Conservation (phyloP, 73 alveolate genomes). For the Uronychia setigera region DNA sequence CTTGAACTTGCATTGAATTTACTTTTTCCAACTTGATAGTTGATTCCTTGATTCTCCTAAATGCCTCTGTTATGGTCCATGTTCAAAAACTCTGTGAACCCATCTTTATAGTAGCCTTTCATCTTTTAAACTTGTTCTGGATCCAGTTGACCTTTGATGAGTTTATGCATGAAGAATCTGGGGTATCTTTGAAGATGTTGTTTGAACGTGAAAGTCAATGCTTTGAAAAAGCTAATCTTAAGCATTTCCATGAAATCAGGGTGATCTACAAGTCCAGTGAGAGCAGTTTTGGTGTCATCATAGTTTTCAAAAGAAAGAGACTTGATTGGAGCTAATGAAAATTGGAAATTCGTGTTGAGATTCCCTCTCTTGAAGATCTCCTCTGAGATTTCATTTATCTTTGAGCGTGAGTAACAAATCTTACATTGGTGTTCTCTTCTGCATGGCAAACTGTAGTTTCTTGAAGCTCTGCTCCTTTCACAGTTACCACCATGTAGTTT, state of each 20-base stretch:
- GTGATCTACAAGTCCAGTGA: conserved; percentile 39
- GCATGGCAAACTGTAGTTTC: conserved; percentile 65
- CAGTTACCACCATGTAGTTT: conserved; percentile 20
- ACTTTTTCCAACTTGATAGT: background rate
- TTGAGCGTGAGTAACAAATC: background rate
- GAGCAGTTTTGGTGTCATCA: conserved; percentile 48
- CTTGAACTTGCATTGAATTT: too few relatives aligned
- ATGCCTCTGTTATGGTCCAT: background rate
- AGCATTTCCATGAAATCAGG: conserved; percentile 36
- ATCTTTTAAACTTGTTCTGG: background rate
- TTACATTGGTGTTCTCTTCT: conserved; percentile 37
- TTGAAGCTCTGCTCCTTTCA: conserved; percentile 54
- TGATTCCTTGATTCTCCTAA: background rate
- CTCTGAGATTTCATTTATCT: conserved; percentile 35
- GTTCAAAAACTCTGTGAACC: background rate
- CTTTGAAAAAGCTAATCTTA: conserved; percentile 21
- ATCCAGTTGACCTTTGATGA: conserved; percentile 2
- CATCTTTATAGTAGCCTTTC: background rate
- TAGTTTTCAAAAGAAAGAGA: conserved; percentile 29
- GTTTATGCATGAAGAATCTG: conserved; percentile 4
- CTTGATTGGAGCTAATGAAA: conserved; percentile 34
- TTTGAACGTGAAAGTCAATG: conserved; percentile 5
- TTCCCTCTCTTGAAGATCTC: conserved; percentile 26
- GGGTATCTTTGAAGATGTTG: conserved; percentile 2
- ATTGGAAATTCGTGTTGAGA: conserved; percentile 11